Base-by-base conservation (phyloP, 208 protist species). In the Acanthamoeba sp. region DNA sequence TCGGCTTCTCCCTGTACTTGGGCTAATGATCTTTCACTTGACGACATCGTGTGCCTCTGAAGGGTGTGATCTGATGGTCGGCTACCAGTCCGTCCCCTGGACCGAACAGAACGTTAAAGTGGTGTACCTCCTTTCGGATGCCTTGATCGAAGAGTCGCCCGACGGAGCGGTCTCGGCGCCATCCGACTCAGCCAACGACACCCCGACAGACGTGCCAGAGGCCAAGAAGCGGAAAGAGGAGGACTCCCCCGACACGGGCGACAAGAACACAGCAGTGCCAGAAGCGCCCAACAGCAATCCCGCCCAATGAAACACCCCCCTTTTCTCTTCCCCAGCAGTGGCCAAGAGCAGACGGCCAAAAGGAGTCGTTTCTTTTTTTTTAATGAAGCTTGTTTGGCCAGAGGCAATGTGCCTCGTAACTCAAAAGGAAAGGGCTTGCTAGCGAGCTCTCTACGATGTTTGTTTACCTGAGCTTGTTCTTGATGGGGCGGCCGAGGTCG, bases 61-160 rank as follows among this genome's bases (percentile, higher is more conserved):
- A 85, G 76, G 76, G 1, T 85, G 76, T 32, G 76, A 85, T n/a
- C 24, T 85, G 76, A 48, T 29, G 76, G 76, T 85, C 24, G 76
- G 76, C 76, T 85, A 85, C 76, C 76, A 85, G 76, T 85, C 76
- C 6, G 76, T 85, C 27, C 76, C 76, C 24, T 85, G 76, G 76
- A 85, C 76, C 1, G 76, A 85, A 18, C 6, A n/a, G 42, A 85
- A 52, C 32, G 76, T 85, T 20, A 85, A 85, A 42, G 76, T 85
- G 76, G 76, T 85, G 42, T 85, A 85, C 45, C 45, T 85, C 2
- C 76, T 85, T 6, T 27, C 76, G 16, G 76, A 85, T 22, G 76
- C 76, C 2, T 22, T 85, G n/a, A 36, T 20, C n/a, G 76, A 85
- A 10, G 76, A 85, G n/a, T 45, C 66, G 18, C 27, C 59, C n/a